Evolutionary conservation across 148 eudicot species (phyloP), one percentile per base, ranked within the genome.

Genomic region (Rhododendron mucronatum): DNA sequence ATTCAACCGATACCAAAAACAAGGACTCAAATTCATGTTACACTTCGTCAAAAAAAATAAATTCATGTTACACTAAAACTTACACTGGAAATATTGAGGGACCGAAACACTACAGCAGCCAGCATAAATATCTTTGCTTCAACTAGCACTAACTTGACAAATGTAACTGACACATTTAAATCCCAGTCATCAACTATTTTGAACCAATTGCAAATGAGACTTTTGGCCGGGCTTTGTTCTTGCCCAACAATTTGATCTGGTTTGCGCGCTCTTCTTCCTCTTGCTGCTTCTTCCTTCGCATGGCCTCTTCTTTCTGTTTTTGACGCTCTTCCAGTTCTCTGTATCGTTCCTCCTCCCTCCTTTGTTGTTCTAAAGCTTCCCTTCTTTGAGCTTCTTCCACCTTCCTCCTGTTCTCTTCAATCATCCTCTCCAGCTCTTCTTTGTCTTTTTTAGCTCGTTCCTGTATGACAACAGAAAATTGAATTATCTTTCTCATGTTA

Each of bases 191-290:
- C 65, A 69, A 67, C 92, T 92, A 96, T 88, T 96, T 96, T n/a
- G 91, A 89, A 82, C 95, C 91, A 21, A 96, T 81, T 7, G 95
- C 99, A 86, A 96, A 95, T 5, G 99, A 96, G 87, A 96, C 75
- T 82, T 94, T 96, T 0, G 99, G 99, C 61, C 99, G 92, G 28
- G 99, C 88, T 84, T 95, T 96, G 90, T 95, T 96, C 91, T 96
- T 96, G 74, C 99, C 99, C 87, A 96, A 88, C 55, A 96, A 83
- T 84, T 87, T 84, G 93, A 93, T 91, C 89, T 95, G 99, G 78
- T 96, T 95, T 7, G 91, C 88, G 14, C 95, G 90, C 91, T 95
- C 99, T 91, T 93, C 98, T 81, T 93, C 97, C 83, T 96, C 99
- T 86, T 94, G 92, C 86, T 92, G 97, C 84, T 92, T 95, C 90